Evolutionary conservation across 331 rosid genomes (phyloP).

Genomic region (Prunus yedoensis): DNA sequence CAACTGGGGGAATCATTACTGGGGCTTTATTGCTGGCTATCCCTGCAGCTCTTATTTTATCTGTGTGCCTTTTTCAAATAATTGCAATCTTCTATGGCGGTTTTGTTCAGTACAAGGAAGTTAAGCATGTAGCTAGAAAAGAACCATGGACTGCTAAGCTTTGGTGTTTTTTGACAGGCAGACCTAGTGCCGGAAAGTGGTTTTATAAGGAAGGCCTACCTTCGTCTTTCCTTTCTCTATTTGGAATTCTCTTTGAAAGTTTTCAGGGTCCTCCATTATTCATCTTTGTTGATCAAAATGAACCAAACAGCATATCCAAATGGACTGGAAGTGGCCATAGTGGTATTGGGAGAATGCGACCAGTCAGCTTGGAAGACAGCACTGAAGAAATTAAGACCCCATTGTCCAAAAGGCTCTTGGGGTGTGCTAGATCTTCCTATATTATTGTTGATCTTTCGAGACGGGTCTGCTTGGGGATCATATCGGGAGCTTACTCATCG

Average conservation of each 20-base stretch:
- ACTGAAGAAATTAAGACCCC: constrained; percentile 44
- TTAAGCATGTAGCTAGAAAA: constrained; percentile 27
- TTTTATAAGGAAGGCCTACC: constrained; percentile 44
- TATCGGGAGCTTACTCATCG: constrained; percentile 50
- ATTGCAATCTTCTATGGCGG: constrained; percentile 47
- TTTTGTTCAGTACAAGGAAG: constrained; percentile 50
- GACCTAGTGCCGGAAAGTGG: constrained; percentile 55
- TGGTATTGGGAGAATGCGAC: constrained; percentile 38
- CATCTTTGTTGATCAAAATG: constrained; percentile 41
- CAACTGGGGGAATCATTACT: constrained; percentile 49
- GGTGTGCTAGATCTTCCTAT: constrained; percentile 53
- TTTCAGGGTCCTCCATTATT: constrained; percentile 46
- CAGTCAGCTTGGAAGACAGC: constrained; percentile 42
- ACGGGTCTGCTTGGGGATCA: constrained; percentile 54
- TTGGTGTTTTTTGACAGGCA: constrained; percentile 42
- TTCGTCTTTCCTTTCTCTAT: constrained; percentile 45
- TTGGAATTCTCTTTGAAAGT: constrained; percentile 56
- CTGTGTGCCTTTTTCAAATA: constrained; percentile 44
- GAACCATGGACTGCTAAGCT: constrained; percentile 45
- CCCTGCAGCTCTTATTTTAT: constrained; percentile 58
- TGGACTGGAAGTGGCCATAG: constrained; percentile 40
- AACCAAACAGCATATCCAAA: constrained; percentile 36
- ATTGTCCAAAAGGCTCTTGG: constrained; percentile 35
- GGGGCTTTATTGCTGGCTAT: constrained; percentile 58
- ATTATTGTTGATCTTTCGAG: constrained; percentile 50